Percentiles rank a stretch among this genome's conserved stretches.
Evolutionary conservation across 1,284 basidiomycete genomes (phyloP).

Genomic region (Moesziomyces aphidis): DNA sequence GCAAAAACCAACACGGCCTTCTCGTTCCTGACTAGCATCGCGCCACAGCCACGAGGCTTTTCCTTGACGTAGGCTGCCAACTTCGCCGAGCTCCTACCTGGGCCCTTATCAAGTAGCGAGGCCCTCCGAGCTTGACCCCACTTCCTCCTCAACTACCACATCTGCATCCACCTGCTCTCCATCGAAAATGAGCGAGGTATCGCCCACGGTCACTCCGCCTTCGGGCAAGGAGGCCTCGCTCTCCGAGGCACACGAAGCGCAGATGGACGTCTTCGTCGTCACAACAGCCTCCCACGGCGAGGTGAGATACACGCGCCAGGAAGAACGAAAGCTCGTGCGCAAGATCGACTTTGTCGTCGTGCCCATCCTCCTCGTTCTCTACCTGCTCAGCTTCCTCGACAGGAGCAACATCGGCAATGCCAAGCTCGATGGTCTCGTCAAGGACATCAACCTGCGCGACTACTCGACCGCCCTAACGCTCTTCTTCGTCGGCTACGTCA

Average conservation of each 20-base stretch:
- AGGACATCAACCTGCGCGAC: constrained; percentile 46
- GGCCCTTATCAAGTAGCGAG: background rate
- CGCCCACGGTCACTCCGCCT: constrained; percentile 15
- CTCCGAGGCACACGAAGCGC: constrained; percentile 19
- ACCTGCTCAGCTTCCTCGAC: constrained; percentile 52
- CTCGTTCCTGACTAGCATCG: background rate
- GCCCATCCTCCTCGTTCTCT: constrained; percentile 52
- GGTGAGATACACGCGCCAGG: constrained; percentile 46
- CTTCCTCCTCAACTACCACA: background rate
- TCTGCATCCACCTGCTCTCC: background rate
- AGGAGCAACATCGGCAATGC: constrained; percentile 57
- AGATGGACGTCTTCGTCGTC: constrained; percentile 7
- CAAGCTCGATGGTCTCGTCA: constrained; percentile 50
- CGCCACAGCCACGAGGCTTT: background rate
- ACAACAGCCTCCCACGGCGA: constrained; percentile 18
- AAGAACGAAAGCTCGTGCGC: constrained; percentile 49
- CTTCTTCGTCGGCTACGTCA: constrained; percentile 57
- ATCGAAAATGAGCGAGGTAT: constrained; percentile 20
- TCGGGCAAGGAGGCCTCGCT: constrained; percentile 14
- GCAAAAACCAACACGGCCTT: too few relatives aligned
- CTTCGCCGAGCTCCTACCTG: background rate
- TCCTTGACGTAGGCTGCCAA: background rate
- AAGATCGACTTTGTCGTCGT: constrained; percentile 57
- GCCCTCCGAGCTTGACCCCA: too few relatives aligned
- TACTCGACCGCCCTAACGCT: constrained; percentile 46